Conservation (phyloP, 1,284 basidiomycete genomes). For the Cutaneotrichosporon sp. region DNA sequence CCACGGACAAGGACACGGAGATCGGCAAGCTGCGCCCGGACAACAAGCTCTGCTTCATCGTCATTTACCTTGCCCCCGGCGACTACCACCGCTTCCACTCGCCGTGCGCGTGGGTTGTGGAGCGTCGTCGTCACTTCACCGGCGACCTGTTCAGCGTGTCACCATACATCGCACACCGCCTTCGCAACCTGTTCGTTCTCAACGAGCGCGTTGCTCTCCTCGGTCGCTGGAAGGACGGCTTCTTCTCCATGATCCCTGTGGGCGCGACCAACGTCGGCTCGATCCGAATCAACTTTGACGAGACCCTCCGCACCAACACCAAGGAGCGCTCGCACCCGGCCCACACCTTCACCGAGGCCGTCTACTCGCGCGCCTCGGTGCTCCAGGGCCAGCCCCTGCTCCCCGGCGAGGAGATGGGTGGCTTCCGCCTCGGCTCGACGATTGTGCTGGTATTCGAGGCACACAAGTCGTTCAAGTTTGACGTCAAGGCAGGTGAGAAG, state of each 20-base stretch:
- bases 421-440: slow-evolving; percentile 91
- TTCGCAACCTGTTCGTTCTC: slow-evolving; percentile 91
- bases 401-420: slow-evolving; percentile 93
- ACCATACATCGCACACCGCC: slow-evolving; percentile 88
- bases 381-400: slow-evolving; percentile 84
- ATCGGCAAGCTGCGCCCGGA: slow-evolving; percentile 55
- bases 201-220: slow-evolving; percentile 97
- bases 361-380: slow-evolving; percentile 78
- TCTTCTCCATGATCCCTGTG: slow-evolving; percentile 96
- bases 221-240: slow-evolving; percentile 91
- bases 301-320: slow-evolving; percentile 80
- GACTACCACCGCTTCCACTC: slow-evolving; percentile 99
- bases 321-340: slow-evolving; percentile 67
- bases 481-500: slow-evolving; percentile 76
- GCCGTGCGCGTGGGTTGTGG: slow-evolving; percentile 94
- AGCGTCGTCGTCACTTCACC: slow-evolving; percentile 90
- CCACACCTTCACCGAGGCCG: slow-evolving; percentile 89
- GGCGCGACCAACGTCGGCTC: slow-evolving; percentile 98
- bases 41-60: slow-evolving; percentile 84
- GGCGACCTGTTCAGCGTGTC: slow-evolving; percentile 97
- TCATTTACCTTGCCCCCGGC: slow-evolving; percentile 96
- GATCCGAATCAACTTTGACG: slow-evolving; percentile 95
- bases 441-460: slow-evolving; percentile 98
- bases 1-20: slow-evolving; percentile 56
- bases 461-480: slow-evolving; percentile 77